Evolutionary conservation across 768 basidiomycete genomes (phyloP), one percentile per base, ranked within the genome.

Genomic region (Bullera alba): DNA sequence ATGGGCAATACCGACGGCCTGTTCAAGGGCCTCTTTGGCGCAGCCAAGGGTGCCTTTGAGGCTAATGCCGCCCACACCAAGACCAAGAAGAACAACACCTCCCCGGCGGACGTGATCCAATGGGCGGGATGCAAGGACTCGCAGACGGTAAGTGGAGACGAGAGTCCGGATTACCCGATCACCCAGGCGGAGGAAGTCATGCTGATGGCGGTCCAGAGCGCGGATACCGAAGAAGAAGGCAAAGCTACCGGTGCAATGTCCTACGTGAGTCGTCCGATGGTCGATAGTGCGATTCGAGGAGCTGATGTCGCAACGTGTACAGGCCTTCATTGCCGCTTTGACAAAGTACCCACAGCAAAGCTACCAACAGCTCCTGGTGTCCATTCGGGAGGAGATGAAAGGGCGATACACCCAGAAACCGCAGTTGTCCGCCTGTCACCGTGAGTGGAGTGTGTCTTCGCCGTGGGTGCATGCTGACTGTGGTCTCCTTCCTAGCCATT

Each of bases 21-120:
- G 26, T 46, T 56, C 42, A 23, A 32, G 14, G 39, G 32, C 34
- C 76, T 84, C 12, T 79, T 83, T 57, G 81, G 83, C 3, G 65
- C 93, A 22, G 72, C 89, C 46, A 87, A 86, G 66, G 79, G 79
- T 1, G 86, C 86, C 14, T 81, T 83, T 7, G 86, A 84, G 14
- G 75, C 71, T 27, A 75, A 75, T 46, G 50, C 57, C 27, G 85
- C 86, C 0, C 79, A 80, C 4, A 75, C 82, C 48, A 74, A 77
- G 51, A 69, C 83, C 0, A 82, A 74, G 55, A 77, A 53, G 43
- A 62, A 83, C 2, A 83, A 79, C 71, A 81, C 86, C 2, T 85
- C 86, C 58, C 77, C 82, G 8, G 91, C 90, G 16, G 92, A 97
- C 71, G 87, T 84, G 10, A 73, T 76, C 42, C 60, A 63, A 30